Evolutionary conservation across 1,284 basidiomycete genomes (phyloP).

Genomic region (Coriolopsis trogii): DNA sequence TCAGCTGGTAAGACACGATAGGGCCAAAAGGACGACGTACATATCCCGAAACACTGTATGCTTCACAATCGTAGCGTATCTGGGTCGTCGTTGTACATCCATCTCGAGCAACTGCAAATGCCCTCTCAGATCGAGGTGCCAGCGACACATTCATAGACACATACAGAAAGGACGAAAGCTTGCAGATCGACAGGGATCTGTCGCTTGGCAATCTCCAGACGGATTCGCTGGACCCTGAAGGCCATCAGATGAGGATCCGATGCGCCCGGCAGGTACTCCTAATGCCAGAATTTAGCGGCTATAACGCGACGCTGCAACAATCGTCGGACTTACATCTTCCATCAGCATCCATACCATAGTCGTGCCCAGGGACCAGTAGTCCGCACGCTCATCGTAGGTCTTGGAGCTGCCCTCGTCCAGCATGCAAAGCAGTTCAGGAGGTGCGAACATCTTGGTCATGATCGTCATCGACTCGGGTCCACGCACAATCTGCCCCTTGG

Average conservation of each 20-base stretch:
- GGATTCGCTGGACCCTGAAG: conserved; percentile 1
- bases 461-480: conserved; percentile 8
- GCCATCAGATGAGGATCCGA: not conserved
- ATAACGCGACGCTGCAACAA: not conserved
- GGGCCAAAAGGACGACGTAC: not conserved
- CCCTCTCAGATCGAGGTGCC: not conserved
- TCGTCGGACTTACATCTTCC: conserved; percentile 14
- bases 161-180: conserved; percentile 11
- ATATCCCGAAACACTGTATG: conserved; percentile 1
- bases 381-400: conserved; percentile 25
- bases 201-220: not conserved
- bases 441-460: conserved; percentile 26
- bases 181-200: not conserved
- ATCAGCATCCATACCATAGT: conserved; percentile 19
- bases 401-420: not conserved
- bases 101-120: conserved; percentile 5
- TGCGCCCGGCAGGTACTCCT: conserved; percentile 9
- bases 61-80: not conserved
- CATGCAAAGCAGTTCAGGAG: conserved; percentile 27
- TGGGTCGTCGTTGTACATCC: not conserved
- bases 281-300: not conserved
- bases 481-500: conserved; percentile 5
- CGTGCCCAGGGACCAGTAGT: conserved; percentile 31
- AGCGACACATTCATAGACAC: not conserved
- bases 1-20: not conserved